Evolutionary conservation across 75 land plant species (phyloP).

Genomic region (Pinus albicaulis): DNA sequence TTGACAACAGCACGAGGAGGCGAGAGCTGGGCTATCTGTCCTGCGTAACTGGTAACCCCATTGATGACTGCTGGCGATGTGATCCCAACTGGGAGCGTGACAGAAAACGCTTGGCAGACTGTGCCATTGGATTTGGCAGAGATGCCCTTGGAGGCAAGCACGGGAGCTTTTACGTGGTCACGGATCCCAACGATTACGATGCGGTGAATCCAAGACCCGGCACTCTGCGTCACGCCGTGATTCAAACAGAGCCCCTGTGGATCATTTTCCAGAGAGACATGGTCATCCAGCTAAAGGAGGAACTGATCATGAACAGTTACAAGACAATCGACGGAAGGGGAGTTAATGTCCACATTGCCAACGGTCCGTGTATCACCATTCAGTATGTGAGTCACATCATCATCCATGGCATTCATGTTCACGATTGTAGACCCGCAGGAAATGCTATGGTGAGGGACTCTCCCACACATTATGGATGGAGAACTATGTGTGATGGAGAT

Average conservation of each 20-base stretch:
- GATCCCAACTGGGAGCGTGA: constrained; percentile 47
- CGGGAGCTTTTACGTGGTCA: constrained; percentile 53
- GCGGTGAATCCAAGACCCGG: constrained; percentile 57
- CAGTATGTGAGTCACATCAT: constrained; percentile 47
- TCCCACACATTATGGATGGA: constrained; percentile 33
- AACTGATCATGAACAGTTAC: constrained; percentile 65
- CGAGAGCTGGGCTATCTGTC: constrained; percentile 38
- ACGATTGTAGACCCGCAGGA: constrained; percentile 46
- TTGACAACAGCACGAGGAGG: constrained; percentile 18
- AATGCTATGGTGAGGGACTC: constrained; percentile 46
- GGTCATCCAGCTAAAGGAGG: constrained; percentile 57
- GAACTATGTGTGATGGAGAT: constrained; percentile 48
- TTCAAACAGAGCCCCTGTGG: constrained; percentile 62
- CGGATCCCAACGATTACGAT: constrained; percentile 47
- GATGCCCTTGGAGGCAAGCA: constrained; percentile 60
- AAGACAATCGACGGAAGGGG: constrained; percentile 73
- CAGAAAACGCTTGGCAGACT: constrained; percentile 60
- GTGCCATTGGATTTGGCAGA: constrained; percentile 65
- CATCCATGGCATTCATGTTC: constrained; percentile 53
- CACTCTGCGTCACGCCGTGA: constrained; percentile 55
- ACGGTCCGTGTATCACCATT: constrained; percentile 54
- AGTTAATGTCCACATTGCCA: constrained; percentile 48
- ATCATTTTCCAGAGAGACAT: constrained; percentile 64
- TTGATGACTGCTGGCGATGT: constrained; percentile 77
- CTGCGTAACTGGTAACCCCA: constrained; percentile 58